phyloP scores from a whole-genome alignment of 2,329 filamentous ascomycete genomes.

The Epichloe festucae region DNA sequence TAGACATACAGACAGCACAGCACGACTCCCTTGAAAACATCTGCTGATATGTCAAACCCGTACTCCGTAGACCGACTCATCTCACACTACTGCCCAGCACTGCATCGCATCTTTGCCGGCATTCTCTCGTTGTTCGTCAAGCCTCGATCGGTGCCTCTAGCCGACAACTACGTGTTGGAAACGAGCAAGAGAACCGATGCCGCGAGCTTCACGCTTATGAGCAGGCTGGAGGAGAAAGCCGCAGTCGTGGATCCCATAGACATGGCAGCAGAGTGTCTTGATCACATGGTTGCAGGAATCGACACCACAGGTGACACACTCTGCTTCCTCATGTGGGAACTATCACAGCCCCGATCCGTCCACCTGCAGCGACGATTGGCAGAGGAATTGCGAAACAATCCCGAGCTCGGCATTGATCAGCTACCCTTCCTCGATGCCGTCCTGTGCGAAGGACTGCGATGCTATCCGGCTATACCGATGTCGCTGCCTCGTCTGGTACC shows the following conservation, averaged over 20 bases:
- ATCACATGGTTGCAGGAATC: constrained; percentile 60
- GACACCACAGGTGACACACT: constrained; percentile 59
- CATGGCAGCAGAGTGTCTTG: constrained; percentile 54
- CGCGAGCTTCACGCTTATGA: constrained; percentile 43
- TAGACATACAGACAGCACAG: background rate
- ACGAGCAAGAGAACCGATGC: constrained; percentile 32
- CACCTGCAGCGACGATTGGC: constrained; percentile 38
- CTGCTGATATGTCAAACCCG: background rate
- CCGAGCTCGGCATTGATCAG: constrained; percentile 29
- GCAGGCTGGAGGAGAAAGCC: constrained; percentile 41
- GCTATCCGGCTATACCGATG: constrained; percentile 54
- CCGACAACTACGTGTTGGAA: constrained; percentile 44
- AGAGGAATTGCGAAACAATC: constrained; percentile 34
- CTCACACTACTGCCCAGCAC: constrained; percentile 39
- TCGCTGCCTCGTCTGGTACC: constrained; percentile 50
- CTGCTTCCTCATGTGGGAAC: constrained; percentile 59
- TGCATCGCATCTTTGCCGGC: constrained; percentile 34
- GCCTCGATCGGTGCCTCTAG: constrained; percentile 44
- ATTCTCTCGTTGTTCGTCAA: constrained; percentile 36
- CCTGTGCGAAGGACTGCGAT: constrained; percentile 47
- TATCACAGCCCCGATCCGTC: constrained; percentile 46
- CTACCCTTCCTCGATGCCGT: constrained; percentile 50
- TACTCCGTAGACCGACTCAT: constrained; percentile 40
- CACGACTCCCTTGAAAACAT: background rate
- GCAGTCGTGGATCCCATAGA: constrained; percentile 35